Evolutionary conservation across 73 alveolate genomes (phyloP).

Genomic region (Tetrahymena malaccensis): DNA sequence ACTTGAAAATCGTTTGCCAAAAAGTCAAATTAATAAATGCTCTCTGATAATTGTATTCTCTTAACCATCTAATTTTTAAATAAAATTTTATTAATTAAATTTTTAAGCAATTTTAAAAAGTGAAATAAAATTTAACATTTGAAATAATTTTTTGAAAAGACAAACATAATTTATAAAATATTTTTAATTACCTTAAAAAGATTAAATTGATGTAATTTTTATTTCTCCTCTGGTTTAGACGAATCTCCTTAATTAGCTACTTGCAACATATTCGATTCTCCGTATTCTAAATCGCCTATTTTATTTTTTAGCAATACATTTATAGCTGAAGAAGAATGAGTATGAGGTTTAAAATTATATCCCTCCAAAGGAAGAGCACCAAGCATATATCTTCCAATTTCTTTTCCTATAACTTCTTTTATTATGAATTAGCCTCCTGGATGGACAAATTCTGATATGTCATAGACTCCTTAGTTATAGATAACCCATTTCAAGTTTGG

Average conservation of each 20-base stretch:
- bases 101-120: too few relatives aligned
- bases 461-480: slow-evolving; percentile 25
- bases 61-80: neutral
- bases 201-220: neutral
- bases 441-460: slow-evolving; percentile 12
- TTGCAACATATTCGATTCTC: neutral
- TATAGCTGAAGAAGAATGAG: slow-evolving; percentile 6
- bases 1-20: neutral
- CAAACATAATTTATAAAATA: too few relatives aligned
- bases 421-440: slow-evolving; percentile 38
- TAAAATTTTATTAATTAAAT: neutral
- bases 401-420: slow-evolving; percentile 4
- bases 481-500: slow-evolving; percentile 32
- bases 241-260: neutral
- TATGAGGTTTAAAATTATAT: slow-evolving; percentile 2
- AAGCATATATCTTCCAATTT: slow-evolving; percentile 22
- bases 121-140: too few relatives aligned
- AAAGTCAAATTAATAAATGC: slow-evolving; percentile 6
- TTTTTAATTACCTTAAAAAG: neutral
- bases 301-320: neutral
- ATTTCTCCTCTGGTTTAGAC: neutral
- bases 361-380: slow-evolving; percentile 20
- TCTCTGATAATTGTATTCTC: neutral
- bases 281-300: slow-evolving; percentile 1
- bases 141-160: too few relatives aligned